Base-by-base conservation (phyloP, 306 rosid species). In the Prunus mira region DNA sequence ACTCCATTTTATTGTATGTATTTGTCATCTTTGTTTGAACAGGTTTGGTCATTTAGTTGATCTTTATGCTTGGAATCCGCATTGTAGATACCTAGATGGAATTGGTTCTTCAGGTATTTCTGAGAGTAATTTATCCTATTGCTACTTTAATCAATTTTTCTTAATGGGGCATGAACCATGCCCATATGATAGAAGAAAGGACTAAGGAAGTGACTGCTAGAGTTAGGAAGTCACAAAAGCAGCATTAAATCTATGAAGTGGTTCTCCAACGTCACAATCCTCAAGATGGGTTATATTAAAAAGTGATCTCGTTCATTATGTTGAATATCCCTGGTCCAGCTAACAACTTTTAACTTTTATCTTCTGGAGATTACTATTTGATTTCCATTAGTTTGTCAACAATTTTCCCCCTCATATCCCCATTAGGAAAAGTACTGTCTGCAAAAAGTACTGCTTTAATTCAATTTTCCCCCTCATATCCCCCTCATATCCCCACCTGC, bases 11-110 rank as follows among this genome's bases (percentile, higher is more conserved):
- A 49, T 25, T 28, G 6, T 71, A 75, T 71, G 72, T 25, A 22
- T 69, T 64, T 65, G 10, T 41, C 55, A 41, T 70, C 64, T 67
- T 86, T 28, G 18, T 76, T 63, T 74, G 25, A 72, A 61, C 82
- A 93, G 98, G 87, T 91, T 90, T 77, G 98, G 97, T 54, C 96
- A 92, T 82, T 80, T 94, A 86, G 95, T 87, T 73, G 98, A 94
- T 85, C 86, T 92, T 47, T 94, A 94, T 84, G 87, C 95, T 9
- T 94, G 97, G 98, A 94, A 89, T 79, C 98, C 98, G 46, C 98
- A 94, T 72, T 94, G 98, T 74, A 82, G 93, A 81, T 91, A 86
- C 85, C 78, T 92, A 55, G 98, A 91, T 80, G 98, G 97, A 90
- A 71, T 43, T 61, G 90, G 98, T 76, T 92, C 98, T 78, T 78